Evolutionary conservation across 1,139 yeast species (phyloP).

Genomic region (Yamadazyma triangularis): DNA sequence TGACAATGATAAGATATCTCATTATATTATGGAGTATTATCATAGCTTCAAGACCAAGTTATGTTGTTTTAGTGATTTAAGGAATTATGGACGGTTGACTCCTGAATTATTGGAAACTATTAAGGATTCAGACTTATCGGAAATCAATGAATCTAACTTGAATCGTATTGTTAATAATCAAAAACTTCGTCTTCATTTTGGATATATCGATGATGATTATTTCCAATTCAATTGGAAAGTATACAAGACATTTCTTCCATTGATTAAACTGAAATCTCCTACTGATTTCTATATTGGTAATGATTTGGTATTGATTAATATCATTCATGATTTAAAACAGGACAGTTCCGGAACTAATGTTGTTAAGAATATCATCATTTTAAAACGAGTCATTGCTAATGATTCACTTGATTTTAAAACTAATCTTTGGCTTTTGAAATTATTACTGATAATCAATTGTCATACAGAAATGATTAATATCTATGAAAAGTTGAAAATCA

Average conservation of each 20-base stretch:
- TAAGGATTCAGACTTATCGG: slow-evolving; percentile 4
- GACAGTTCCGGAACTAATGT: slow-evolving; percentile 10
- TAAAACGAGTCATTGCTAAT: slow-evolving; percentile 43
- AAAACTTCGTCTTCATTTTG: slow-evolving; percentile 32
- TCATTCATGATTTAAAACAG: slow-evolving; percentile 18
- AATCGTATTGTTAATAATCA: slow-evolving; percentile 45
- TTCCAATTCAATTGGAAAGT: slow-evolving; percentile 25
- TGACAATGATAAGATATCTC: slow-evolving; percentile 11
- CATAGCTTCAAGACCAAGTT: slow-evolving; percentile 43
- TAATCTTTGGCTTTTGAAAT: slow-evolving; percentile 64
- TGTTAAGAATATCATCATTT: slow-evolving; percentile 31
- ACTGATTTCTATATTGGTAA: slow-evolving; percentile 66
- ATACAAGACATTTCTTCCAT: slow-evolving; percentile 25
- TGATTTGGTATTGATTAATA: slow-evolving; percentile 55
- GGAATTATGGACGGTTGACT: slow-evolving; percentile 19
- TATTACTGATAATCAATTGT: slow-evolving; percentile 47
- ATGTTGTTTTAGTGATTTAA: slow-evolving; percentile 60
- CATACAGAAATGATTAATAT: slow-evolving; percentile 53
- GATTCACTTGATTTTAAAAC: slow-evolving; percentile 67
- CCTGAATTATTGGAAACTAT: slow-evolving; percentile 7
- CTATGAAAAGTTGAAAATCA: slow-evolving; percentile 55
- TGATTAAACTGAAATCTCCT: slow-evolving; percentile 34
- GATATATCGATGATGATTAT: slow-evolving; percentile 14
- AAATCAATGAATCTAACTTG: slow-evolving; percentile 19
- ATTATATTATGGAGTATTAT: slow-evolving; percentile 39